These are phyloP conservation scores for Yarrowia sp. DNA, from an alignment of 805 yeast genomes.

Conservation along the genomic window DNA sequence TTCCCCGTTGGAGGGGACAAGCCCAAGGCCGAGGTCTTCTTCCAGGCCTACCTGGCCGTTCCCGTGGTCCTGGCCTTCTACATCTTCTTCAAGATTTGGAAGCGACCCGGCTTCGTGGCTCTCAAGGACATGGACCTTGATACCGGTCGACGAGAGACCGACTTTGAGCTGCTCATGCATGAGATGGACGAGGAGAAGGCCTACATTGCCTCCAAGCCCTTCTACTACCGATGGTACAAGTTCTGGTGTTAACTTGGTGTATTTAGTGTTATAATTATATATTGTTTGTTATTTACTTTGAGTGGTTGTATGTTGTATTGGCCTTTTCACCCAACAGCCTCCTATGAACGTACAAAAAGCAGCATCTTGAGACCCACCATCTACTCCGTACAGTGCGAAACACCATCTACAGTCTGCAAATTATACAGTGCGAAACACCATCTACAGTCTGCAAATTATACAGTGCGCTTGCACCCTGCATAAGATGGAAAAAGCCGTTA, in stretches of 20 bases:
- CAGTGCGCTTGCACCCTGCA: too few species aligned
- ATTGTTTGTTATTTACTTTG: neutral
- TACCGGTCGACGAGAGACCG: slow-evolving; percentile 61
- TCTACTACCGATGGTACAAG: slow-evolving; percentile 50
- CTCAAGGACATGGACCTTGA: slow-evolving; percentile 56
- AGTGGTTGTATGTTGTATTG: neutral
- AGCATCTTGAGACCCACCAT: too few species aligned
- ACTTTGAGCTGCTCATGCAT: slow-evolving; percentile 54
- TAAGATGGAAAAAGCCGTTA: too few species aligned
- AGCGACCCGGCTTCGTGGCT: slow-evolving; percentile 44
- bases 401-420: too few species aligned
- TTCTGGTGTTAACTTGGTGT: slow-evolving; percentile 54
- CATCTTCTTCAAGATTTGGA: slow-evolving; percentile 52
- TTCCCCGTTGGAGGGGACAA: slow-evolving; percentile 62
- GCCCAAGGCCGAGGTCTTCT: slow-evolving; percentile 47
- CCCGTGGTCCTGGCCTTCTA: slow-evolving; percentile 47
- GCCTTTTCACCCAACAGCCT: too few species aligned
- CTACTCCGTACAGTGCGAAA: too few species aligned
- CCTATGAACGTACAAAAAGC: neutral
- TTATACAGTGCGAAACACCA: too few species aligned
- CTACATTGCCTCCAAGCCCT: slow-evolving; percentile 46
- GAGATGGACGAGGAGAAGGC: slow-evolving; percentile 60
- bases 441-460: too few species aligned
- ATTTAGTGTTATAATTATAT: slow-evolving; percentile 12
- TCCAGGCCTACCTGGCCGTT: slow-evolving; percentile 53